Evolutionary conservation across 2,329 filamentous ascomycete genomes (phyloP).

Genomic region (Trichoderma koningiopsis): DNA sequence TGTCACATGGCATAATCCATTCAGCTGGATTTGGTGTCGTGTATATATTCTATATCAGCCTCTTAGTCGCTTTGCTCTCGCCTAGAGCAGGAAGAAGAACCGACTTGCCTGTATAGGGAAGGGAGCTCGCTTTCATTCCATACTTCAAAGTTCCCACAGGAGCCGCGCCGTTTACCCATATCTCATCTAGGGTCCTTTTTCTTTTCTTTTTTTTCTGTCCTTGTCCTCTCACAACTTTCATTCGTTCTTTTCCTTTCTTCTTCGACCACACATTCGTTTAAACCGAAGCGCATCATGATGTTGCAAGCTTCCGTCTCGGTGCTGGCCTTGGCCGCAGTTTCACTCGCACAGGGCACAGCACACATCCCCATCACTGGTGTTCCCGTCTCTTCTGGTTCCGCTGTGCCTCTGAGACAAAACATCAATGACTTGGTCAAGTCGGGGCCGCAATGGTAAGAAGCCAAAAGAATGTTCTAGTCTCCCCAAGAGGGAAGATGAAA

Average conservation of each 20-base stretch:
- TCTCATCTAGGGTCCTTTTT: conserved; percentile 13
- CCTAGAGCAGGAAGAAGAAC: conserved; percentile 16
- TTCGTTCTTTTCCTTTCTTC: not conserved
- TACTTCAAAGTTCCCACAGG: not conserved
- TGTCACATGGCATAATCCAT: conserved; percentile 5
- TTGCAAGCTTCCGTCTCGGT: conserved; percentile 30
- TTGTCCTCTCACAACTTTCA: not conserved
- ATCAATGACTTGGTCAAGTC: conserved; percentile 49
- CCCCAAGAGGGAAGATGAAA: not conserved
- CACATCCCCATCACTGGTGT: conserved; percentile 44
- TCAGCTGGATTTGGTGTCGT: not conserved
- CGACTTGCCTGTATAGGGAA: conserved; percentile 13
- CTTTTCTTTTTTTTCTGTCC: not conserved
- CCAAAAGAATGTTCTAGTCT: not conserved
- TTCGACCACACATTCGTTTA: conserved; percentile 18
- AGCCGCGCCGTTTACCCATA: conserved; percentile 11
- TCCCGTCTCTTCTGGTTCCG: conserved; percentile 42
- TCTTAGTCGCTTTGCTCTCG: not conserved
- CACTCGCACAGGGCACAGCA: conserved; percentile 31
- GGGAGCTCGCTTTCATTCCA: conserved; percentile 18
- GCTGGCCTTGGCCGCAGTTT: conserved; percentile 34
- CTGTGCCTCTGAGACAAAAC: conserved; percentile 49
- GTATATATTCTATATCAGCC: conserved; percentile 19
- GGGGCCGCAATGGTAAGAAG: conserved; percentile 47
- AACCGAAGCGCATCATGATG: conserved; percentile 28